Conservation (phyloP, 305 asterid species). For the Striga hermonthica region DNA sequence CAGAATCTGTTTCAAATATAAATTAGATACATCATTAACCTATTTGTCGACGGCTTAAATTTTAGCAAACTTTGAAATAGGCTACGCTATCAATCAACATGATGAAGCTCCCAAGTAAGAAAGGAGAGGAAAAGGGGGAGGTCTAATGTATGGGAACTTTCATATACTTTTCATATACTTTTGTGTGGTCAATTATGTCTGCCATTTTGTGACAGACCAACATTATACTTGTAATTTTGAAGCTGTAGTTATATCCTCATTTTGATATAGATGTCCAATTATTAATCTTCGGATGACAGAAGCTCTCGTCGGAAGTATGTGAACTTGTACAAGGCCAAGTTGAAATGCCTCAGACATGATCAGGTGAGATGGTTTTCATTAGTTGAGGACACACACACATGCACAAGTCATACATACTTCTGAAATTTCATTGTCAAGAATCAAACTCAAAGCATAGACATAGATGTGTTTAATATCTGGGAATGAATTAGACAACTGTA, state of each 20-base stretch:
- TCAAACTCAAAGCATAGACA: too few species aligned
- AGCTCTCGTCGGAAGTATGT: constrained; percentile 73
- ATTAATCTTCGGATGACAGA: constrained; percentile 43
- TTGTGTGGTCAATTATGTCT: constrained; percentile 13
- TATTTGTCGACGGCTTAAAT: background rate
- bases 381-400: constrained; percentile 8
- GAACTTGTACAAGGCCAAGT: constrained; percentile 74
- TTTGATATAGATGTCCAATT: constrained; percentile 29
- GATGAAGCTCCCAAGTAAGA: background rate
- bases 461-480: constrained; percentile 11
- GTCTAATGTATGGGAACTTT: background rate
- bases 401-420: constrained; percentile 8
- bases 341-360: constrained; percentile 72
- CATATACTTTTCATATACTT: constrained; percentile 13
- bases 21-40: too few species aligned
- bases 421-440: background rate
- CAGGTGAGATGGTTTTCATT: constrained; percentile 54
- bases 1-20: background rate
- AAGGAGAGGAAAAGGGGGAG: background rate
- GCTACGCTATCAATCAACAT: background rate
- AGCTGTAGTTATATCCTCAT: constrained; percentile 19
- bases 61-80: background rate
- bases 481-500: background rate
- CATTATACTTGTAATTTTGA: constrained; percentile 18
- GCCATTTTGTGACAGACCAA: background rate